Percentiles rank a stretch among this genome's conserved stretches.
phyloP scores from a whole-genome alignment of 2,329 filamentous ascomycete genomes.

The Neonectria faginata region DNA sequence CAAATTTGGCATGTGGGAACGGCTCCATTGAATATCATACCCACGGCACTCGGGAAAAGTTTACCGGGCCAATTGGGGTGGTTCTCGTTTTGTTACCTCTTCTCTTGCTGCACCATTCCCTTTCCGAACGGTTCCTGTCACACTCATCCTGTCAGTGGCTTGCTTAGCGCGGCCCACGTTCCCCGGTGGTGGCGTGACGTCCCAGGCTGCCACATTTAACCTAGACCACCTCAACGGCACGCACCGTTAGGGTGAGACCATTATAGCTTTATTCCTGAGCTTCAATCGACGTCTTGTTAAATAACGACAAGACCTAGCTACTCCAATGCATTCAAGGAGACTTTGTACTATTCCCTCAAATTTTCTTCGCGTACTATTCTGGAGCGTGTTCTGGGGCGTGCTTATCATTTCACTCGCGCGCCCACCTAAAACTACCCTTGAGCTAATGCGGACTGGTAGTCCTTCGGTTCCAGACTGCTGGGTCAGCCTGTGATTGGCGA shows the following conservation, averaged over 20 bases:
- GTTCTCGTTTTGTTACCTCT: background rate
- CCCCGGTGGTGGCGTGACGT: too few species aligned
- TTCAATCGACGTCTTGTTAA: background rate
- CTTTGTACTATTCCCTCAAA: background rate
- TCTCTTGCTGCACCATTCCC: too few species aligned
- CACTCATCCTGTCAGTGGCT: too few species aligned
- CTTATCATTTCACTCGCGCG: too few species aligned
- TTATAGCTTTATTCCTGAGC: background rate
- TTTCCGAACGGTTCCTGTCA: too few species aligned
- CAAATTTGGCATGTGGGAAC: background rate
- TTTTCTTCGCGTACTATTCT: constrained; percentile 1
- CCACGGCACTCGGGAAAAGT: too few species aligned
- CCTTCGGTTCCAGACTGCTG: background rate
- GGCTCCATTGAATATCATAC: too few species aligned
- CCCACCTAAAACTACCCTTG: too few species aligned
- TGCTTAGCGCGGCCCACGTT: too few species aligned
- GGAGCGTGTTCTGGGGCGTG: too few species aligned
- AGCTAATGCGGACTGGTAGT: background rate
- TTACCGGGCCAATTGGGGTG: background rate
- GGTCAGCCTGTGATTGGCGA: background rate
- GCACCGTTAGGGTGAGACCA: too few species aligned
- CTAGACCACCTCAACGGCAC: background rate
- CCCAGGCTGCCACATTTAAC: too few species aligned
- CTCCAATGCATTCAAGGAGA: background rate
- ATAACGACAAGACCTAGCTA: background rate